phyloP scores from a whole-genome alignment of 148 eudicot species.

The Salicornia ramosissima region DNA sequence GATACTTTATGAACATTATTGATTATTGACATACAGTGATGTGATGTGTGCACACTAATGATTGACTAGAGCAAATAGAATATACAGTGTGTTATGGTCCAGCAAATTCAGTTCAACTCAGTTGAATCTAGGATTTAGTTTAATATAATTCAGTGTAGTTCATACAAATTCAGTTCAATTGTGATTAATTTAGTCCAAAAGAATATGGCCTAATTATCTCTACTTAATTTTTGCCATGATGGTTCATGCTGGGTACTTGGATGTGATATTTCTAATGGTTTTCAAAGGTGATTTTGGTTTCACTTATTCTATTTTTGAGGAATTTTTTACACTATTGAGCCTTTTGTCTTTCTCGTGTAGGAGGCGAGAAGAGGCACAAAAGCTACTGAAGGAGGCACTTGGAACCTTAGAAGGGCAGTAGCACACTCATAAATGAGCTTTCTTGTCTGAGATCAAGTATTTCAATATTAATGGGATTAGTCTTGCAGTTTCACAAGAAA shows the following conservation, averaged over 20 bases:
- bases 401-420: constrained; percentile 67
- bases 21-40: too few relatives aligned
- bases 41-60: too few relatives aligned
- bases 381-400: constrained; percentile 74
- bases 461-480: neutral
- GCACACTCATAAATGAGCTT: neutral
- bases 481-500: neutral
- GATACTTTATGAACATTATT: too few relatives aligned
- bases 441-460: neutral
- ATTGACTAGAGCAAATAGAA: too few relatives aligned
- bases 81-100: too few relatives aligned
- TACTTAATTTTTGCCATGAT: neutral
- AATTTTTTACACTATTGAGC: neutral
- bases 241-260: constrained; percentile 4
- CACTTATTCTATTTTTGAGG: neutral
- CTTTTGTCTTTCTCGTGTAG: constrained; percentile 28
- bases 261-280: neutral
- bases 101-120: too few relatives aligned
- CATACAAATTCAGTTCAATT: too few relatives aligned
- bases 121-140: too few relatives aligned
- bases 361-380: constrained; percentile 86
- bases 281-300: neutral
- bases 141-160: too few relatives aligned
- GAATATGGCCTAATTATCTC: neutral
- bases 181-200: too few relatives aligned